Percentiles rank a stretch among this genome's conserved stretches.
Evolutionary conservation across 352 stramenopile genomes (phyloP).

Genomic region (Globisporangium iwayamae): DNA sequence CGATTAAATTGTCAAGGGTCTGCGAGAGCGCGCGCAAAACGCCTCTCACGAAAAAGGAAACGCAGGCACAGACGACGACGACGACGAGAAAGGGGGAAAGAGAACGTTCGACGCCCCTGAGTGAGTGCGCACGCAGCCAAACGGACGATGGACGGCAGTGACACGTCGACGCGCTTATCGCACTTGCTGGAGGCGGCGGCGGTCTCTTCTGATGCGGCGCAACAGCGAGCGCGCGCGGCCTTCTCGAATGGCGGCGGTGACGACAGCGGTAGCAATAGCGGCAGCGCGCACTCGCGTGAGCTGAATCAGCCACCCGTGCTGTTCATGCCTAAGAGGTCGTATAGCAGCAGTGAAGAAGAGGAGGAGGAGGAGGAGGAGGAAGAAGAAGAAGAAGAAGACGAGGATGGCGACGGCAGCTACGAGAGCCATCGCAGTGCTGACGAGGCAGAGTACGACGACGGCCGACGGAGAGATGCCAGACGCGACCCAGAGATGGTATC

Average conservation of each 20-base stretch:
- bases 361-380: conserved; percentile 11
- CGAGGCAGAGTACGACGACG: neutral
- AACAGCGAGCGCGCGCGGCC: neutral
- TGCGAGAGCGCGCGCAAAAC: neutral
- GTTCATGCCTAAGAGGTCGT: conserved; percentile 23
- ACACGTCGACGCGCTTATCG: conserved; percentile 4
- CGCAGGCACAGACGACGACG: conserved; percentile 1
- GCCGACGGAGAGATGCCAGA: neutral
- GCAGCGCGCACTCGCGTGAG: neutral
- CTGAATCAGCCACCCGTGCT: conserved; percentile 10
- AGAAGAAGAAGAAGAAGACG: conserved; percentile 12
- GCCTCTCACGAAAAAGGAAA: neutral
- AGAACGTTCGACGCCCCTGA: neutral
- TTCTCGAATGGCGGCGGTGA: neutral
- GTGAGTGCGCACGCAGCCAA: neutral
- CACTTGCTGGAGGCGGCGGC: neutral
- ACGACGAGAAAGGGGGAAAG: neutral
- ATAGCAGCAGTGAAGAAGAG: conserved; percentile 24
- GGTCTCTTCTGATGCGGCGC: neutral
- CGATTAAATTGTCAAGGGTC: no score
- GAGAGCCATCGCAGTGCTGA: neutral
- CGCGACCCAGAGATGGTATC: neutral
- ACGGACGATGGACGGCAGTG: conserved; percentile 8
- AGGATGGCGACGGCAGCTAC: neutral
- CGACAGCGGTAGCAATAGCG: neutral